Base-by-base conservation (phyloP, 805 yeast species). In the Sugiyamaella floridensis region DNA sequence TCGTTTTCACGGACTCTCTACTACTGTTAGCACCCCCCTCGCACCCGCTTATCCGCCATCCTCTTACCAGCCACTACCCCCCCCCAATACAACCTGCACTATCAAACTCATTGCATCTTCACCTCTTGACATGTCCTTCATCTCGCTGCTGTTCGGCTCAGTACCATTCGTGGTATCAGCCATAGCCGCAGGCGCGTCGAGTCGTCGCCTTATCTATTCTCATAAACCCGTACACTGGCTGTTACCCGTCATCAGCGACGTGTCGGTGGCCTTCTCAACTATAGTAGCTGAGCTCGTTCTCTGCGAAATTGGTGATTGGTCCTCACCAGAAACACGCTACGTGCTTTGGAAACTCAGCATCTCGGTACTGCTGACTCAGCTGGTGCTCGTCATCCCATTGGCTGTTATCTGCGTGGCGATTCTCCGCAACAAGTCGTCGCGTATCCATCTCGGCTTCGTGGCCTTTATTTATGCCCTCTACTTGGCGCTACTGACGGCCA, bases 271-370 rank as follows among this genome's bases (percentile, higher is more conserved):
- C 14, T 29, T 53, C 14, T 50, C 66, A 9, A 37, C 57, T 5
- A 62, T 66, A n/a, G 54, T 70, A 8, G 62, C 66, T 32, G 67
- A 67, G 56, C 65, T 71, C 41, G 72, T 69, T 9, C 60, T 72
- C 40, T 71, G 74, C 56, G 76, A 71, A 51, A 67, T 72, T 29
- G 53, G 58, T 42, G 55, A 53, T 26, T 62, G 63, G 63, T 28
- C 54, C 11, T 45, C 41, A 51, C 50, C 57, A 29, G 53, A 41
- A 48, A 55, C 59, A 20, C 57, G 66, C 34, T 50, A 50, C 40
- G 47, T 59, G 32, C 56, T 58, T 15, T 69, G 67, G 69, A 55
- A 50, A 5, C 42, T 65, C 16, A 58, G 64, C 16, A 57, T 63
- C 12, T 48, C 56, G 1, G 56, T 61, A 22, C 53, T 70, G 20